Conservation (phyloP, 495 filamentous ascomycete genomes). For the Hypoxylon subgilvum region DNA sequence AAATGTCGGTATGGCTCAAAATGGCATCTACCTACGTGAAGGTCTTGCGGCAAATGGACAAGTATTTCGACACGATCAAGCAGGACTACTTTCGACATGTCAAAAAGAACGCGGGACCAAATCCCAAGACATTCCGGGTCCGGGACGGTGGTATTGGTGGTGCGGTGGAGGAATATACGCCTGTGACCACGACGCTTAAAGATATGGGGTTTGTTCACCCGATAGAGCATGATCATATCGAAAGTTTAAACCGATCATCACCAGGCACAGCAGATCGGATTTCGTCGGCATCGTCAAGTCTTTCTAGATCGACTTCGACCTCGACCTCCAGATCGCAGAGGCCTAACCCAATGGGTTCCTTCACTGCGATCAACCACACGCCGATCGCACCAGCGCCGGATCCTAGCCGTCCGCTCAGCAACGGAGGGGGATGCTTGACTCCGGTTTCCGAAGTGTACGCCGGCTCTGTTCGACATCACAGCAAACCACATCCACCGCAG, state of each 20-base stretch:
- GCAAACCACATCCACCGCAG: constrained; percentile 10
- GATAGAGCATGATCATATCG: constrained; percentile 40
- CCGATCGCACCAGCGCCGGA: constrained; percentile 30
- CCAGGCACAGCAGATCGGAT: constrained; percentile 40
- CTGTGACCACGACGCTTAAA: constrained; percentile 42
- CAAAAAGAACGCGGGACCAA: constrained; percentile 27
- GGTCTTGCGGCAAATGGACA: constrained; percentile 70
- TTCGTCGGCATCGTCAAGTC: constrained; percentile 33
- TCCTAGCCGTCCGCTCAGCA: constrained; percentile 11
- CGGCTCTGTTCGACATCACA: constrained; percentile 23
- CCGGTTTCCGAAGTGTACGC: constrained; percentile 29
- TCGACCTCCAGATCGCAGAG: constrained; percentile 41
- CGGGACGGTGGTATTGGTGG: constrained; percentile 61
- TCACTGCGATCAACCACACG: constrained; percentile 59
- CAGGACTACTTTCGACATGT: constrained; percentile 57
- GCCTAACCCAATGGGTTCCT: constrained; percentile 47
- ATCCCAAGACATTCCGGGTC: constrained; percentile 48
- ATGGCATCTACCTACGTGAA: constrained; percentile 75
- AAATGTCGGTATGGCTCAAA: constrained; percentile 69
- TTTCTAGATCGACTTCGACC: constrained; percentile 19
- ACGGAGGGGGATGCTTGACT: constrained; percentile 20
- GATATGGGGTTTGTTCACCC: constrained; percentile 50
- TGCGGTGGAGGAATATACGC: constrained; percentile 75
- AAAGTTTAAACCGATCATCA: constrained; percentile 37
- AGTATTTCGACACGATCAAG: constrained; percentile 69